phyloP scores from a whole-genome alignment of 306 rosid species.

The Fagus crenata region DNA sequence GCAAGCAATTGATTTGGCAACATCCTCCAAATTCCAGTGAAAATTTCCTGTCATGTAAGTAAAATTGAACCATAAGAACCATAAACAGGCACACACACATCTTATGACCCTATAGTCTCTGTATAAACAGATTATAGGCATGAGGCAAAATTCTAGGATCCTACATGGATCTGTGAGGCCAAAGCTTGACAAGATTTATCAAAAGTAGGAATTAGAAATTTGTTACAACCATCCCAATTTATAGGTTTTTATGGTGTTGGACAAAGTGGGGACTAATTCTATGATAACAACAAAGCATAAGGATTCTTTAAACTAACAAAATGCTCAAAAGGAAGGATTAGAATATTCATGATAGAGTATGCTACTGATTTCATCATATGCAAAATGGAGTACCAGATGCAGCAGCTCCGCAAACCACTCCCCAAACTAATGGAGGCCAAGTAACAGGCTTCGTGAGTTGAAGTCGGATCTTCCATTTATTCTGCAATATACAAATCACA shows the following conservation, averaged over 20 bases:
- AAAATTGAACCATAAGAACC: slow-evolving; percentile 18
- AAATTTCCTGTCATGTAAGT: slow-evolving; percentile 64
- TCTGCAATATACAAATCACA: slow-evolving; percentile 54
- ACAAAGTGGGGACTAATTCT: neutral
- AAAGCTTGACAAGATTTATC: neutral
- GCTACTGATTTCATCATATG: slow-evolving; percentile 5
- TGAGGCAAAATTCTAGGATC: neutral
- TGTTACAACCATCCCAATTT: neutral
- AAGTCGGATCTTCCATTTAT: slow-evolving; percentile 95
- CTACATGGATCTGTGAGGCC: neutral
- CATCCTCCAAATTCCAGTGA: slow-evolving; percentile 88
- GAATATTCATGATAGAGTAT: slow-evolving; percentile 9
- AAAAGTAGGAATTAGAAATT: neutral
- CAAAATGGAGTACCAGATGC: slow-evolving; percentile 71
- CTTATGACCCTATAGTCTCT: neutral
- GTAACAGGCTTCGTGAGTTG: slow-evolving; percentile 98
- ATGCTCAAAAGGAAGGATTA: neutral
- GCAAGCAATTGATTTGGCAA: slow-evolving; percentile 78
- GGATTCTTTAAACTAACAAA: neutral
- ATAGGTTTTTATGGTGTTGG: neutral
- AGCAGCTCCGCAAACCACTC: slow-evolving; percentile 98
- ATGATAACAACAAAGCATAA: neutral
- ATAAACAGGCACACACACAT: neutral
- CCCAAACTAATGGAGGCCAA: slow-evolving; percentile 99
- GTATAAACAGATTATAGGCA: neutral